Conservation (phyloP, 2,329 filamentous ascomycete species). For the Botryotinia narcissicola region DNA sequence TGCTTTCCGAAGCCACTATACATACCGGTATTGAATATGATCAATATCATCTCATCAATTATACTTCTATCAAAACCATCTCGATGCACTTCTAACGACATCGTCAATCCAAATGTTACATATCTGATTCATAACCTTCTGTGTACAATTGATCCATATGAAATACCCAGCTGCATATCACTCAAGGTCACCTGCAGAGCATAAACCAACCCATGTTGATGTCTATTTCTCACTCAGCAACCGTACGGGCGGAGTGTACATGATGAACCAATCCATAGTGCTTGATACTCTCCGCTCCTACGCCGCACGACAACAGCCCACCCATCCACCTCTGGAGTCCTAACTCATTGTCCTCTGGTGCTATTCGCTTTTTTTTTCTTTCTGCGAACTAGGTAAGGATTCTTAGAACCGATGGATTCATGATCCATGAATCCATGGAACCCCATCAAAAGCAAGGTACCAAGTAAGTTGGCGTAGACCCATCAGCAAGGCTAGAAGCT, state of each 20-base stretch:
- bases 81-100: background rate
- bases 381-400: conserved; percentile 17
- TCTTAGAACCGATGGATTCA: conserved; percentile 17
- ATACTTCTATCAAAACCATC: background rate
- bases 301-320: background rate
- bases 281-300: background rate
- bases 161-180: conserved; percentile 4
- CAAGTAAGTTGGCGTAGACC: background rate
- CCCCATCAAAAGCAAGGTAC: conserved; percentile 15
- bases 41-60: background rate
- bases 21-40: background rate
- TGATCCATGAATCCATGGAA: conserved; percentile 13
- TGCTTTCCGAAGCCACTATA: background rate
- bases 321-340: background rate
- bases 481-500: conserved; percentile 15
- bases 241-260: background rate
- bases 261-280: background rate
- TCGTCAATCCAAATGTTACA: conserved; percentile 3
- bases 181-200: conserved; percentile 8
- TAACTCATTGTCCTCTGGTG: background rate
- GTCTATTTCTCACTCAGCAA: conserved; percentile 18
- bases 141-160: background rate
- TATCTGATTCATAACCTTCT: conserved; percentile 2
- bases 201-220: conserved; percentile 5
- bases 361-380: background rate